phyloP scores from a whole-genome alignment of 179 eudicot species.

The Dionaea muscipula region DNA sequence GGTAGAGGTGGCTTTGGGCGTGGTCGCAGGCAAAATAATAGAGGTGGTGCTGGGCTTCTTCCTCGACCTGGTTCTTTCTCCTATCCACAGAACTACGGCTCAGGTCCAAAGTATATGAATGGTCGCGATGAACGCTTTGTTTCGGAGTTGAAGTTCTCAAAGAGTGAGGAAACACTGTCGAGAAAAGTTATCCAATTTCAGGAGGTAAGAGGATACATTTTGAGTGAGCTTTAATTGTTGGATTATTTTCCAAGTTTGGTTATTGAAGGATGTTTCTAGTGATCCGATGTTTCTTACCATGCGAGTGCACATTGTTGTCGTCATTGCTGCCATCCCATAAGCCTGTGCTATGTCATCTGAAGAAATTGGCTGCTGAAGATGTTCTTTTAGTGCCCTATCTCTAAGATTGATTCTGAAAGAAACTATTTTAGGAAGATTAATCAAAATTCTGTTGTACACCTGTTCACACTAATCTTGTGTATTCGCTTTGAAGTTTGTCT shows the following conservation, averaged over 20 bases:
- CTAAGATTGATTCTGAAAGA: no score
- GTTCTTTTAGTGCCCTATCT: no score
- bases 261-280: background rate
- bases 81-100: conserved; percentile 52
- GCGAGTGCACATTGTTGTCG: no score
- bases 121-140: conserved; percentile 87
- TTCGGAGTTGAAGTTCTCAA: conserved; percentile 76
- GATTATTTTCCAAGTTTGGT: background rate
- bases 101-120: conserved; percentile 32
- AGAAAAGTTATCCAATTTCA: conserved; percentile 63
- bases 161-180: conserved; percentile 89
- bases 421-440: no score
- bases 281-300: background rate
- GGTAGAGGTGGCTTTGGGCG: conserved; percentile 43
- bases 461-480: no score
- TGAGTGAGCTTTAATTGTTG: background rate
- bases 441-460: no score
- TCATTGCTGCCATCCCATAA: no score
- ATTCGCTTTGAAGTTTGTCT: no score
- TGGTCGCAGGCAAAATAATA: conserved; percentile 86
- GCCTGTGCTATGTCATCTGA: no score
- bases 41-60: conserved; percentile 94
- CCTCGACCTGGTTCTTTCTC: conserved; percentile 65
- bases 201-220: conserved; percentile 40
- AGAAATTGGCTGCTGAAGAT: no score